Percentiles rank a stretch among this genome's conserved stretches.
phyloP scores from a whole-genome alignment of 1,139 yeast species.

The Candida frijolesensis region DNA sequence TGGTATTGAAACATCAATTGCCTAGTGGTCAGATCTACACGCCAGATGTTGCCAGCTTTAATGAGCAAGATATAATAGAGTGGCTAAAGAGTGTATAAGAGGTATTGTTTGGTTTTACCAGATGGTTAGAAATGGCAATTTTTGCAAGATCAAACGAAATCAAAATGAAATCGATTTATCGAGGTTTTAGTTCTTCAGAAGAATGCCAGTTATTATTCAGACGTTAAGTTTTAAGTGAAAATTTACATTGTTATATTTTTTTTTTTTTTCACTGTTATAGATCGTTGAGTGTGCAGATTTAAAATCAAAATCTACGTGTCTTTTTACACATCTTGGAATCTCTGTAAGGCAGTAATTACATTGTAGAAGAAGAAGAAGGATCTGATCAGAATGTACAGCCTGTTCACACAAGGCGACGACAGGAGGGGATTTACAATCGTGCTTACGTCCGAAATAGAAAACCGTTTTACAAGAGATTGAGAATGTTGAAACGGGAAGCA shows the following conservation, averaged over 20 bases:
- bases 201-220: neutral
- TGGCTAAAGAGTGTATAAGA: conserved; percentile 46
- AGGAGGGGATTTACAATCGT: neutral
- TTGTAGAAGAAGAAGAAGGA: neutral
- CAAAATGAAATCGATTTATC: neutral
- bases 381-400: conserved; percentile 1
- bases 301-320: neutral
- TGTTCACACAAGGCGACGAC: neutral
- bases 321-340: neutral
- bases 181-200: neutral
- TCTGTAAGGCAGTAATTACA: neutral
- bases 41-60: conserved; percentile 46
- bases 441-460: neutral
- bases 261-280: neutral
- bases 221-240: neutral
- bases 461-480: conserved; percentile 7
- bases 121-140: too few relatives aligned
- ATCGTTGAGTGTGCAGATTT: neutral
- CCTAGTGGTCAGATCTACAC: conserved; percentile 52
- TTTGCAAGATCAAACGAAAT: neutral
- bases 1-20: conserved; percentile 67
- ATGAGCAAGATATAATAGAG: conserved; percentile 53
- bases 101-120: too few relatives aligned
- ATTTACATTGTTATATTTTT: neutral
- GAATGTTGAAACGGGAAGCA: neutral